Percentiles rank a stretch among this genome's conserved stretches.
Conservation (phyloP, 2,329 filamentous ascomycete genomes). For the Parafenestella ontariensis region DNA sequence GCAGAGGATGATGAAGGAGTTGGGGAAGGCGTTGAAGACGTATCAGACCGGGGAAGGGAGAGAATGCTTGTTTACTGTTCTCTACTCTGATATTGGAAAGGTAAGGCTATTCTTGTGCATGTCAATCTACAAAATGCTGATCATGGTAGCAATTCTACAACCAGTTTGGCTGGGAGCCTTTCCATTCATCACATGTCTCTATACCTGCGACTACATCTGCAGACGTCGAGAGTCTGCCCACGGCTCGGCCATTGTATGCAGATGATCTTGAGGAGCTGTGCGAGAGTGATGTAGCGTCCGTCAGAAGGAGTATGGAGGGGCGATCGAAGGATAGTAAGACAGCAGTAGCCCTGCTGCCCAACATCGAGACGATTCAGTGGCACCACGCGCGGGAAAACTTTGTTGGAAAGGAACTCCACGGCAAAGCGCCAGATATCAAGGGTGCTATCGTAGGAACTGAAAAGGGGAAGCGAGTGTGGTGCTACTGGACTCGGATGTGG, state of each 20-base stretch:
- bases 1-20: conserved; percentile 75
- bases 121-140: no score
- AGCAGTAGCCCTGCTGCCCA: conserved; percentile 71
- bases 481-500: conserved; percentile 73
- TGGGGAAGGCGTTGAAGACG: conserved; percentile 62
- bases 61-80: conserved; percentile 71
- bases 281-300: conserved; percentile 66
- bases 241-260: conserved; percentile 60
- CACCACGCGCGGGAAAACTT: conserved; percentile 83
- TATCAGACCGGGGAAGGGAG: conserved; percentile 56
- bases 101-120: conserved; percentile 58
- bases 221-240: conserved; percentile 17
- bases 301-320: conserved; percentile 62
- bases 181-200: conserved; percentile 72
- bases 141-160: conserved; percentile 84
- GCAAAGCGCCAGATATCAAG: conserved; percentile 65
- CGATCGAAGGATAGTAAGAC: conserved; percentile 53
- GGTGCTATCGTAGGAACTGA: conserved; percentile 70
- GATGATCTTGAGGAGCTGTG: conserved; percentile 69
- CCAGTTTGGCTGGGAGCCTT: conserved; percentile 76
- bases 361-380: conserved; percentile 74
- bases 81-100: conserved; percentile 85
- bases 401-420: conserved; percentile 70
- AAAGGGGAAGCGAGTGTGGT: conserved; percentile 70
- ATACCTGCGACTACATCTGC: conserved; percentile 17